Conservation (phyloP, 2,329 filamentous ascomycete species). For the Emericellopsis atlantica region DNA sequence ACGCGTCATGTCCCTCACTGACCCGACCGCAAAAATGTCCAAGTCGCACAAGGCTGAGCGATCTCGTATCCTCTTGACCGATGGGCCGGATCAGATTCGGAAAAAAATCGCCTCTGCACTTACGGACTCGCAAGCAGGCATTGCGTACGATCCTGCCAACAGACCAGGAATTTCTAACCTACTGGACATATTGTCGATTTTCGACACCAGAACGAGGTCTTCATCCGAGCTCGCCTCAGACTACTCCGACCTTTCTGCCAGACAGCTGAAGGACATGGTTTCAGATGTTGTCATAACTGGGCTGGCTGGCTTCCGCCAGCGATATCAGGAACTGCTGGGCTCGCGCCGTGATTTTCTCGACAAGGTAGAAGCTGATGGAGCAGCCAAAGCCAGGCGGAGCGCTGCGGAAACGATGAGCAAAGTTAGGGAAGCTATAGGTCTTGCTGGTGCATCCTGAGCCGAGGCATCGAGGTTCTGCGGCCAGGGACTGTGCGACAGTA, state of each 20-base stretch:
- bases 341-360: conserved; percentile 39
- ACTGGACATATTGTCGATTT: conserved; percentile 63
- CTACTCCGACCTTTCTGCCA: conserved; percentile 22
- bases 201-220: conserved; percentile 33
- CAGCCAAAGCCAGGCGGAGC: conserved; percentile 45
- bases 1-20: conserved; percentile 78
- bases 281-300: conserved; percentile 41
- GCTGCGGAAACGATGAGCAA: conserved; percentile 45
- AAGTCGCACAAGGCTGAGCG: conserved; percentile 65
- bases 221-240: conserved; percentile 25
- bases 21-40: conserved; percentile 81
- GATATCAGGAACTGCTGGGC: conserved; percentile 39
- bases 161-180: conserved; percentile 84
- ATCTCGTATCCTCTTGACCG: conserved; percentile 75
- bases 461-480: conserved; percentile 14
- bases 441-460: too few relatives aligned
- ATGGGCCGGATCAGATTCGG: conserved; percentile 49
- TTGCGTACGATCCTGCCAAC: conserved; percentile 57
- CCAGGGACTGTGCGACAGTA: not conserved
- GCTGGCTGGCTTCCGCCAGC: conserved; percentile 40
- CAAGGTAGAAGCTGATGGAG: conserved; percentile 44
- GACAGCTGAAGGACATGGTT: conserved; percentile 36
- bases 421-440: conserved; percentile 37
- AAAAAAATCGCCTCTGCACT: conserved; percentile 60
- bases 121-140: conserved; percentile 56